Evolutionary conservation across 768 basidiomycete genomes (phyloP).

Genomic region (Sporobolomyces phaffii): DNA sequence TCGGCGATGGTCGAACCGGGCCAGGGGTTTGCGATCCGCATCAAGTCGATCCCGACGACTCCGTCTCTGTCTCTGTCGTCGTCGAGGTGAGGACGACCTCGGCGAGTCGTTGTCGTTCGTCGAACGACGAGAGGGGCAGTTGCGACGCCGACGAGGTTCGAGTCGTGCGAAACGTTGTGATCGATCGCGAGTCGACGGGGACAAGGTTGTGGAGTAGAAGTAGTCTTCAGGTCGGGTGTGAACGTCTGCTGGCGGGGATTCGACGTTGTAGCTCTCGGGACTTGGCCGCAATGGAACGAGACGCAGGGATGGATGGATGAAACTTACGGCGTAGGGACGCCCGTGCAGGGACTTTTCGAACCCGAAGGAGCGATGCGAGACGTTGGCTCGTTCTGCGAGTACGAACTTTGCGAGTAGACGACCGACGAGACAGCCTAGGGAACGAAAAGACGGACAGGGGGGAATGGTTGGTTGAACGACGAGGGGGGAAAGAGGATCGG

Average conservation of each 20-base stretch:
- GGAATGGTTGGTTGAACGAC: no score
- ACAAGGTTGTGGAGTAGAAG: no score
- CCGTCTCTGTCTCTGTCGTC: no score
- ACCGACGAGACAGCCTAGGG: slow-evolving; percentile 26
- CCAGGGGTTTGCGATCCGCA: slow-evolving; percentile 29
- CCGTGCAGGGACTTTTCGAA: background rate
- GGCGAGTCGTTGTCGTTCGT: background rate
- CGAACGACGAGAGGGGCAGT: no score
- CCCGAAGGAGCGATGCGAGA: background rate
- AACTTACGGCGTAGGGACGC: slow-evolving; percentile 17
- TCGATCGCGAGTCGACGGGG: background rate
- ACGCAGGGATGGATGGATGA: no score
- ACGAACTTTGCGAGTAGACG: slow-evolving; percentile 5
- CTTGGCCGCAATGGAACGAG: no score
- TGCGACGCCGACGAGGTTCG: slow-evolving; percentile 14
- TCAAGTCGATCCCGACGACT: slow-evolving; percentile 26
- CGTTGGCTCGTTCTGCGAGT: background rate
- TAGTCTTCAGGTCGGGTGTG: no score
- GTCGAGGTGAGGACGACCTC: no score
- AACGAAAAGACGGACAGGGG: no score
- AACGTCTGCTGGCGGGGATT: no score
- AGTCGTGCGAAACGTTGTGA: slow-evolving; percentile 35
- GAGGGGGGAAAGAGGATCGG: no score
- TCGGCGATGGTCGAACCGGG: slow-evolving; percentile 1
- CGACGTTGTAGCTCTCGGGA: no score